Base-by-base conservation (phyloP, 2,329 filamentous ascomycete genomes). In the Oidium heveae region DNA sequence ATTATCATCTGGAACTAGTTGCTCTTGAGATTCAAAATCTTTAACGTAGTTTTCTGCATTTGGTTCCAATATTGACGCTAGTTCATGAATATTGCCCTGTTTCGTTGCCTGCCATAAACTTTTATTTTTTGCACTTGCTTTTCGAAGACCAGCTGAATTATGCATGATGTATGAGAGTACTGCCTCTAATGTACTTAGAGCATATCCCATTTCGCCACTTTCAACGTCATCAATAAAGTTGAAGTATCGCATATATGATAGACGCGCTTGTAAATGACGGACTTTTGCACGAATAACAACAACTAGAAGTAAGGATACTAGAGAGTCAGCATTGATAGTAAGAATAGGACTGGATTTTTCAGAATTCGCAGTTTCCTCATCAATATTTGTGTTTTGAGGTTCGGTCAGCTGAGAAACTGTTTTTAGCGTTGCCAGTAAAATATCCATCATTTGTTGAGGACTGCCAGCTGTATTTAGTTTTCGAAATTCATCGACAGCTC, bases 161-260 rank as follows among this genome's bases (percentile, higher is more conserved):
- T 80, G 77, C 9, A 81, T 77, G 2, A 98, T 75, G 65, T 98
- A 96, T 1, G 86, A 80, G 36, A 98, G 68, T 0, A 98, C 91
- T 7, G 87, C 91, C 66, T 98, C 91, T 57, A 96, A 86, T 0
- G 91, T 98, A 67, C 89, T 96, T 53, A 98, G 68, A 0, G 89
- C 88, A 67, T 98, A 98, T 9, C 91, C 91, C 72, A 93, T 82
- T 68, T 98, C 91, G 52, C 91, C 91, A 57, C 80, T 93, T 60
- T 98, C 91, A 9, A 98, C 87, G 68, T 98, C 91, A 61, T 96
- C 91, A 53, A 94, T 88, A 67, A 94, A 98, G 60, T 95, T 91
- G 64, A 95, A 98, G 63, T 94, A 86, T 46, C 89, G 84, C 74
- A 96, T 94, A 65, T 96, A 98, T n/a, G 84, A 74, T 50, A 98